These are phyloP conservation scores for Isabelozyma gotoi DNA, from an alignment of 805 yeast genomes.

Conservation along the genomic window DNA sequence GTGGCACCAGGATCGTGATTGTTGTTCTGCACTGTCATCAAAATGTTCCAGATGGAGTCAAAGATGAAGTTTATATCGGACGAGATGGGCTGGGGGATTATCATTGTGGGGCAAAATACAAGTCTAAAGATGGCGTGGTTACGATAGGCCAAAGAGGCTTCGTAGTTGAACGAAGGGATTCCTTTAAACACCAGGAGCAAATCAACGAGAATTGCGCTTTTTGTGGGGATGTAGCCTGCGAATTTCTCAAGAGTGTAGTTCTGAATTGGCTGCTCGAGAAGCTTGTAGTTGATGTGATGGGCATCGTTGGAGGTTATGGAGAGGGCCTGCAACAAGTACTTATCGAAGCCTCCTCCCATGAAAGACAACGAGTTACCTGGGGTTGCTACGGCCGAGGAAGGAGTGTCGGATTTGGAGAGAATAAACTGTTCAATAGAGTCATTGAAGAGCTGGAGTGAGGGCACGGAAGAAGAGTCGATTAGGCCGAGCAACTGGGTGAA, in stretches of 20 bases:
- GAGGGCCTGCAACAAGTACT: conserved; percentile 14
- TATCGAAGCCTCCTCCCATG: conserved; percentile 31
- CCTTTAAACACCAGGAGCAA: conserved; percentile 5
- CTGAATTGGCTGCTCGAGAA: conserved; percentile 15
- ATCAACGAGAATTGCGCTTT: conserved; percentile 11
- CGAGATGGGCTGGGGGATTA: conserved; percentile 17
- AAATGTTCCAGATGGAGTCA: conserved; percentile 20
- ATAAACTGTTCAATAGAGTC: background rate
- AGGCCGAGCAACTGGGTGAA: background rate
- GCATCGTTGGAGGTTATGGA: conserved; percentile 5
- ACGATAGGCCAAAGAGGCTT: conserved; percentile 5
- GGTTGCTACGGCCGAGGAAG: conserved; percentile 14
- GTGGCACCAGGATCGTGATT: background rate
- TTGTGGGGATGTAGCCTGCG: conserved; percentile 18
- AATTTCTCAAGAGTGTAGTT: conserved; percentile 9
- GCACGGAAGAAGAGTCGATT: background rate
- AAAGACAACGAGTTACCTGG: conserved; percentile 24
- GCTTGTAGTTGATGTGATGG: conserved; percentile 6
- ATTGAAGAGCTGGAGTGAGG: background rate
- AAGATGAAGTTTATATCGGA: conserved; percentile 9
- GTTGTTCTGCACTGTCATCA: conserved; percentile 5
- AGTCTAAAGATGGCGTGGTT: conserved; percentile 10
- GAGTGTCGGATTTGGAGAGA: background rate
- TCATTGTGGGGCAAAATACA: conserved; percentile 21
- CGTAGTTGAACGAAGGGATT: conserved; percentile 3